A percentile compares a stretch with the other conserved stretches of the same genome.
Evolutionary conservation across 495 filamentous ascomycete genomes (phyloP).

Genomic region (Filosporella fistucella): DNA sequence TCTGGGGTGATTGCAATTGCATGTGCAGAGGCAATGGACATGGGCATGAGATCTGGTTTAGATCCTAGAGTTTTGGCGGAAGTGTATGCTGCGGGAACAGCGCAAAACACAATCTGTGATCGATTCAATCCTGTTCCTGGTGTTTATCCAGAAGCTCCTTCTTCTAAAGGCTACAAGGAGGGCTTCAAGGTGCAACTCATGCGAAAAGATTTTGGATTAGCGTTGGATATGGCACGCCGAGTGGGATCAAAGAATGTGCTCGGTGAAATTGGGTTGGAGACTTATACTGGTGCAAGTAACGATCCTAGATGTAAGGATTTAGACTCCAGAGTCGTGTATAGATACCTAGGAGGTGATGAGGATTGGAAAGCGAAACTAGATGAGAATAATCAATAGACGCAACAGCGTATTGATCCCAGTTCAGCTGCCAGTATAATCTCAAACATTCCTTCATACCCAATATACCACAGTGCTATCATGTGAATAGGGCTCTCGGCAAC

Average conservation of each 20-base stretch:
- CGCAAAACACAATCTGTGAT: conserved; percentile 46
- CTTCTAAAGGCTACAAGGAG: conserved; percentile 39
- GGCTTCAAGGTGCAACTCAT: conserved; percentile 52
- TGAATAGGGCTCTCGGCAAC: too few relatives aligned
- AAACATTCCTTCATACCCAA: too few relatives aligned
- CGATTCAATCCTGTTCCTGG: conserved; percentile 47
- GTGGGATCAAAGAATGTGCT: conserved; percentile 39
- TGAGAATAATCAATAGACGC: too few relatives aligned
- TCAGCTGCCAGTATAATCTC: too few relatives aligned
- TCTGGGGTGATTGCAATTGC: conserved; percentile 49
- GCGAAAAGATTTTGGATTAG: conserved; percentile 48
- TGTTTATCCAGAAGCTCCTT: conserved; percentile 41
- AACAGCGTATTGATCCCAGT: too few relatives aligned
- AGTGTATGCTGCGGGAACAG: conserved; percentile 45
- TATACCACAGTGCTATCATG: too few relatives aligned
- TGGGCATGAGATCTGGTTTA: conserved; percentile 48
- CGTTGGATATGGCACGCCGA: conserved; percentile 39
- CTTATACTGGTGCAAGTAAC: conserved; percentile 44
- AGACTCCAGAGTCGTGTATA: too few relatives aligned
- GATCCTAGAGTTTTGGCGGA: conserved; percentile 40
- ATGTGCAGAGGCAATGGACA: conserved; percentile 47
- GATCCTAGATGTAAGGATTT: too few relatives aligned
- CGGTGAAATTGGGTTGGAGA: conserved; percentile 34
- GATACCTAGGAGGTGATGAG: too few relatives aligned
- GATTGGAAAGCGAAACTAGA: too few relatives aligned